Evolutionary conservation across 164 flowering plant genomes (phyloP).

Genomic region (Cinnamomum micranthum): DNA sequence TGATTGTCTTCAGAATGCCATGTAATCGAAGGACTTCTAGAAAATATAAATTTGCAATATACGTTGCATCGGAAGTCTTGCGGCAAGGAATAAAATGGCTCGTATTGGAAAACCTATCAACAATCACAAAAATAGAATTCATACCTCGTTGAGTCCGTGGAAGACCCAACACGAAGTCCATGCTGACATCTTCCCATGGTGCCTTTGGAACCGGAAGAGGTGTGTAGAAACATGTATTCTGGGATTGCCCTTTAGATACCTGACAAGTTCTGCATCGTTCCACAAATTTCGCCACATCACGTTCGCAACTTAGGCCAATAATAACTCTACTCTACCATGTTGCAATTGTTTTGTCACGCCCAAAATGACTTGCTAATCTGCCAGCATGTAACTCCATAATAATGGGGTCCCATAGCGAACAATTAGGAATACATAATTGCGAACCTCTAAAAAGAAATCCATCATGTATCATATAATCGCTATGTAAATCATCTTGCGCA

Average conservation of each 20-base stretch:
- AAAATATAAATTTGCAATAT: not conserved
- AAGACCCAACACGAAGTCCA: too few species aligned
- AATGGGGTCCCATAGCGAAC: not conserved
- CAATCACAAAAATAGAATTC: not conserved
- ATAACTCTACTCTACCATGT: too few species aligned
- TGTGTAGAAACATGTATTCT: not conserved
- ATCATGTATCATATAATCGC: not conserved
- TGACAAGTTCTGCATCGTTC: not conserved
- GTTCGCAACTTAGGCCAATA: not conserved
- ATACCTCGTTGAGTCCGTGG: too few species aligned
- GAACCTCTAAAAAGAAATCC: not conserved
- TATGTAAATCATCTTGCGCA: not conserved
- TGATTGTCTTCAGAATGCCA: not conserved
- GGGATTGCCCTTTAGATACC: not conserved
- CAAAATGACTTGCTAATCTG: not conserved
- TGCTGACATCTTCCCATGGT: conserved; percentile 2
- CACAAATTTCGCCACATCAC: not conserved
- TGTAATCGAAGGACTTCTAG: not conserved
- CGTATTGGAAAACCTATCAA: not conserved
- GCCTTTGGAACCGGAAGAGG: not conserved
- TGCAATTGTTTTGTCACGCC: too few species aligned
- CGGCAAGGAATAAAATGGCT: not conserved
- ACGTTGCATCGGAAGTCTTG: not conserved
- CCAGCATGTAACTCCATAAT: not conserved
- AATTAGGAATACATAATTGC: not conserved